Conservation (phyloP, 305 asterid genomes). For the Solanum chacoense region DNA sequence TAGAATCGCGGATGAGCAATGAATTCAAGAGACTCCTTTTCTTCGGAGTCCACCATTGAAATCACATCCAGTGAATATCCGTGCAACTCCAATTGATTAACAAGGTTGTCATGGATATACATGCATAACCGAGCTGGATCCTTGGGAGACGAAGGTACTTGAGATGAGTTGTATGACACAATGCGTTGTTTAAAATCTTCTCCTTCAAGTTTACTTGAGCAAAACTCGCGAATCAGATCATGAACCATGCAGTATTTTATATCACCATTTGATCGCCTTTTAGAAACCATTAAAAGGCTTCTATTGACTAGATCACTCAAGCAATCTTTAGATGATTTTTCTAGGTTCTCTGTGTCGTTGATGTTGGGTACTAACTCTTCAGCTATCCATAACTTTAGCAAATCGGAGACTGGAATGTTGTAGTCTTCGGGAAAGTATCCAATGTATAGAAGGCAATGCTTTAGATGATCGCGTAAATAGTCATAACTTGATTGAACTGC, state of each 20-base stretch:
- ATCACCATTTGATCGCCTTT: slow-evolving; percentile 1
- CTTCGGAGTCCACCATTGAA: background rate
- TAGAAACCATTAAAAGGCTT: background rate
- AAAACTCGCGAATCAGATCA: background rate
- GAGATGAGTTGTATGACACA: background rate
- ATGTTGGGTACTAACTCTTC: background rate
- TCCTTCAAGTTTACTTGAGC: background rate
- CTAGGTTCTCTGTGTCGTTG: background rate
- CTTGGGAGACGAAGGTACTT: background rate
- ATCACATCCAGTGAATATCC: background rate
- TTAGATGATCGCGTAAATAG: background rate
- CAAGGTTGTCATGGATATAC: background rate
- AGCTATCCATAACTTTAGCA: background rate
- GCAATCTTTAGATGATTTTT: background rate
- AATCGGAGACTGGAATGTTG: background rate
- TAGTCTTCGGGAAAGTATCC: background rate
- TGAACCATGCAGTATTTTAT: slow-evolving; percentile 1
- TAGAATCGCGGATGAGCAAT: background rate
- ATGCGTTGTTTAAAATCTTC: background rate
- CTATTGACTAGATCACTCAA: background rate
- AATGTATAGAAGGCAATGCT: background rate
- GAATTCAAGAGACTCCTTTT: background rate
- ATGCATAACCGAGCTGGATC: background rate
- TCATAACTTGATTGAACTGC: background rate
- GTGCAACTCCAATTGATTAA: background rate